Percentiles rank a stretch among this genome's conserved stretches.
Evolutionary conservation across 2,329 filamentous ascomycete species (phyloP).

Genomic region (Trichoderma atrobrunneum): DNA sequence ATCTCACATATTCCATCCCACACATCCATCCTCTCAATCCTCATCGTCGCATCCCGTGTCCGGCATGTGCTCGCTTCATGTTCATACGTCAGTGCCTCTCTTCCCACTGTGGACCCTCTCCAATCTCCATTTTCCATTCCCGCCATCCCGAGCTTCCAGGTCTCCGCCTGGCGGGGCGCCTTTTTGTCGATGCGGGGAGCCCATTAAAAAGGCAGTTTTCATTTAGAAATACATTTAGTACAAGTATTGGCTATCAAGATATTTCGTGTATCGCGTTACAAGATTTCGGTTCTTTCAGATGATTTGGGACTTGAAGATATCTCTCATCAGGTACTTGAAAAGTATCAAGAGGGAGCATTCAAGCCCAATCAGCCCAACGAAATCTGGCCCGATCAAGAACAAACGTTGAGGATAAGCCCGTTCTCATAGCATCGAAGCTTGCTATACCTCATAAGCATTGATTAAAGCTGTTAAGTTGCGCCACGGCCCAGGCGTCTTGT

Average conservation of each 20-base stretch:
- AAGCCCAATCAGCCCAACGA: neutral
- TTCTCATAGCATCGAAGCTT: neutral
- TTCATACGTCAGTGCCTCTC: neutral
- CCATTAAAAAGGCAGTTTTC: neutral
- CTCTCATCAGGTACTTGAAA: neutral
- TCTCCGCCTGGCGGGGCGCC: neutral
- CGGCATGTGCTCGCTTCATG: neutral
- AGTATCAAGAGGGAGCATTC: neutral
- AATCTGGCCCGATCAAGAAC: neutral
- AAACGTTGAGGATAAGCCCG: neutral
- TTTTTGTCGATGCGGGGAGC: neutral
- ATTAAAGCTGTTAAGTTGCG: neutral
- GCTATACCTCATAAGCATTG: neutral
- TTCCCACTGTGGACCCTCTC: conserved; percentile 1
- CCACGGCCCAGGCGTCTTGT: neutral
- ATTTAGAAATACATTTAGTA: neutral
- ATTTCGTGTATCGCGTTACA: neutral
- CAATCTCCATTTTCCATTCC: neutral
- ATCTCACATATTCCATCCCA: neutral
- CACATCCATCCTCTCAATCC: neutral
- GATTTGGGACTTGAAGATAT: neutral
- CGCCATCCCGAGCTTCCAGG: conserved; percentile 5
- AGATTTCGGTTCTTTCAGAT: neutral
- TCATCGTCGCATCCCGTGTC: neutral
- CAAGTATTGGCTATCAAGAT: neutral